Evolutionary conservation across 164 flowering plant genomes (phyloP), one percentile per base, ranked within the genome.

Genomic region (Saururus chinensis): DNA sequence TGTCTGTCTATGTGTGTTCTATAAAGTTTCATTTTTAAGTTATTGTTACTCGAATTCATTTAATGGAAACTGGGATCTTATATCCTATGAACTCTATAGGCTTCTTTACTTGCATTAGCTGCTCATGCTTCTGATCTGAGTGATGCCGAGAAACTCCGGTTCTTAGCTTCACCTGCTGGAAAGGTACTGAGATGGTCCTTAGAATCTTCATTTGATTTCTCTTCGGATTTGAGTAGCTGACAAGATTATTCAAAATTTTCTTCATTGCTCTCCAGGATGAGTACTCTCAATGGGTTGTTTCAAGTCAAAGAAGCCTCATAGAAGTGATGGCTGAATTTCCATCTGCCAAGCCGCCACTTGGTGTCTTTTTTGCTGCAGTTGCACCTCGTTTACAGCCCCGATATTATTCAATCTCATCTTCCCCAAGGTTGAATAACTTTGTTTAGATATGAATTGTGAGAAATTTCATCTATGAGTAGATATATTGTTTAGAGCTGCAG

Each of bases 311-410:
- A 77, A 86, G 96, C 71, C 88, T 92, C 56, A 74, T 92, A 54
- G 98, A 92, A 77, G 88, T 92, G 19, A 81, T 92, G 95, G 78
- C 88, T 40, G 96, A 81, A 66, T 92, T 92, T 71, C 96, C 93
- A 26, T 92, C 98, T 20, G 89, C 87, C 16, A 92, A 85, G 64
- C 98, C 98, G 56, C 84, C 98, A 9, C 87, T 92, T 68, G 97
- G 96, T 67, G 92, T 89, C 24, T 89, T 92, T 61, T 92, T 92
- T 74, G 95, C 95, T 0, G 86, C 96, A 53, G 71, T 92, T 2
- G 87, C 97, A 51, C 97, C 97, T 59, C 93, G 82, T 21, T 69
- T 92, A 55, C 98, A 82, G 74, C 97, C 95, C 20, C 76, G 98
- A 66, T 92, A 82, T 68, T 92, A 92, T 74, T 92, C 98, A 26